phyloP scores from a whole-genome alignment of 179 eudicot species.

The Sideroxylon spinosum region DNA sequence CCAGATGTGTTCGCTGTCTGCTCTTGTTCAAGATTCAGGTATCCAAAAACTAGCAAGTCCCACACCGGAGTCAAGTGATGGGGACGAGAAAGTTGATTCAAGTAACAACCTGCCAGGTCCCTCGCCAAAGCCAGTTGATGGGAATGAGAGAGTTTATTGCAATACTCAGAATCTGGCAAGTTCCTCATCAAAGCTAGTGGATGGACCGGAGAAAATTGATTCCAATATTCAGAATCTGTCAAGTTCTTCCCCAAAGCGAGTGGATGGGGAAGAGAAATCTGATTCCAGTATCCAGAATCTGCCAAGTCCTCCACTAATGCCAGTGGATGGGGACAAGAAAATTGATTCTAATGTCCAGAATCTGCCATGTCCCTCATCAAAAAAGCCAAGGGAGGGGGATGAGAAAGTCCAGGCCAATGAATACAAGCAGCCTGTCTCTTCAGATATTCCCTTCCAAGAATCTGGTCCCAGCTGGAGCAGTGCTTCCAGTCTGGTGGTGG shows the following conservation, averaged over 20 bases:
- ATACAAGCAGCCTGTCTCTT: slow-evolving; percentile 25
- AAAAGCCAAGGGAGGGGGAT: slow-evolving; percentile 15
- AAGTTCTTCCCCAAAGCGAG: too few species aligned
- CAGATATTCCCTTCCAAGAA: slow-evolving; percentile 32
- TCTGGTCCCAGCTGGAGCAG: slow-evolving; percentile 38
- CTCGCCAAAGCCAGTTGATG: slow-evolving; percentile 14
- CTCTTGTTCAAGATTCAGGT: slow-evolving; percentile 32
- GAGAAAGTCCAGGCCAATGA: slow-evolving; percentile 31
- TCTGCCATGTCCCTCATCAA: slow-evolving; percentile 22
- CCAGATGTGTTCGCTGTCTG: slow-evolving; percentile 24
- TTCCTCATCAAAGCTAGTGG: too few species aligned
- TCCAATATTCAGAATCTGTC: too few species aligned
- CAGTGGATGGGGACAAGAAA: slow-evolving; percentile 4
- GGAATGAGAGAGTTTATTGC: slow-evolving; percentile 16
- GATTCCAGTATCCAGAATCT: not conserved
- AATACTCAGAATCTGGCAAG: too few species aligned
- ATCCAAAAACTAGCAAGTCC: slow-evolving; percentile 23
- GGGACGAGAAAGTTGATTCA: slow-evolving; percentile 17
- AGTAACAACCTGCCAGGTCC: slow-evolving; percentile 19
- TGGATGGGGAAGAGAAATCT: too few species aligned
- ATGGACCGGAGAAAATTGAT: too few species aligned
- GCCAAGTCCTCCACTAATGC: slow-evolving; percentile 9
- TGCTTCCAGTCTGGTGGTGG: slow-evolving; percentile 31
- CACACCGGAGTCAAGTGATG: slow-evolving; percentile 19
- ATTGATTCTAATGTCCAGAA: slow-evolving; percentile 17